phyloP scores from a whole-genome alignment of 1,139 yeast genomes.

The Meyerozyma carpophila region DNA sequence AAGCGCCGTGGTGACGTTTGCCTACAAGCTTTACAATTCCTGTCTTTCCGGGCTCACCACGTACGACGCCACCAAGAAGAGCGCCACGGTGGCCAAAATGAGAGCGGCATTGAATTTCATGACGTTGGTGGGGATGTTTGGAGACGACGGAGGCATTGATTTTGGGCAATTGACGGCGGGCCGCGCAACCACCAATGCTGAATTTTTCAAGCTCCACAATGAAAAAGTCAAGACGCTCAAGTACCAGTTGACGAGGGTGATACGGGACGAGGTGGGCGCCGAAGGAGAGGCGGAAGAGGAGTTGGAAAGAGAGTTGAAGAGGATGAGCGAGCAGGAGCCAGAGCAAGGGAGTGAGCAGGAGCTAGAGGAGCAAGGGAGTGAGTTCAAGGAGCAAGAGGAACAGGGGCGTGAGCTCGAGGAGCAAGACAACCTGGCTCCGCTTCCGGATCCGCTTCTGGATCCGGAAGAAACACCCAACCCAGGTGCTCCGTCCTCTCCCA shows the following conservation, averaged over 20 bases:
- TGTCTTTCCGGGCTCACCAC: slow-evolving; percentile 26
- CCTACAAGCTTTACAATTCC: slow-evolving; percentile 54
- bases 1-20: slow-evolving; percentile 56
- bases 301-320: neutral
- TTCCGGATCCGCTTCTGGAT: no score
- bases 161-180: slow-evolving; percentile 29
- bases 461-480: no score
- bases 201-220: slow-evolving; percentile 24
- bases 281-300: neutral
- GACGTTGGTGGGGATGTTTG: slow-evolving; percentile 23
- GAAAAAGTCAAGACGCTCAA: slow-evolving; percentile 35
- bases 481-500: slow-evolving; percentile 18
- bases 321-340: neutral
- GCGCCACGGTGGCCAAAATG: slow-evolving; percentile 25
- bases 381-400: no score
- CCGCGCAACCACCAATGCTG: slow-evolving; percentile 19
- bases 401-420: no score
- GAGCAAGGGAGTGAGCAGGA: neutral
- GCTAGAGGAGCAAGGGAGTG: no score
- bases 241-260: slow-evolving; percentile 32
- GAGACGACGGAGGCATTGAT: slow-evolving; percentile 24
- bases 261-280: slow-evolving; percentile 29
- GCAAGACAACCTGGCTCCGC: no score
- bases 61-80: slow-evolving; percentile 22
- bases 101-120: slow-evolving; percentile 36